Evolutionary conservation across 2,329 filamentous ascomycete genomes (phyloP).

Genomic region (Scolecobasidium constrictum): DNA sequence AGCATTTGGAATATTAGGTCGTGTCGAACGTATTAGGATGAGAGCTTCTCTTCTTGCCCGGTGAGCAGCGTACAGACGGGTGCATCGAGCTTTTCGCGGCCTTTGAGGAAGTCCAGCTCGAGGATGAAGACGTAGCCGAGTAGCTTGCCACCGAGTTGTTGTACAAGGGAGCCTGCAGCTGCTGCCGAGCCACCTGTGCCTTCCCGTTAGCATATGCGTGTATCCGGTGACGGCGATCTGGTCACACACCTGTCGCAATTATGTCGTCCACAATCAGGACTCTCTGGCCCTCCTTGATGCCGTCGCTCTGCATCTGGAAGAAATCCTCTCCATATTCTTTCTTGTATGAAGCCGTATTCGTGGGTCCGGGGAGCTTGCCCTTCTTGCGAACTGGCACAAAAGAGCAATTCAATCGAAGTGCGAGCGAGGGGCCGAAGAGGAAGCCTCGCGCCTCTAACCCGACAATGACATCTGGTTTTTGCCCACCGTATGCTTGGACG

Average conservation of each 20-base stretch:
- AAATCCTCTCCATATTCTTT: constrained; percentile 95
- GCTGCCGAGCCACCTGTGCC: constrained; percentile 73
- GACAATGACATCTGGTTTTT: constrained; percentile 78
- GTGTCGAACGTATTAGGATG: too few species aligned
- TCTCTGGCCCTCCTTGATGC: constrained; percentile 74
- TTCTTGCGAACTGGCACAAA: constrained; percentile 93
- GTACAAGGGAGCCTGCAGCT: constrained; percentile 77
- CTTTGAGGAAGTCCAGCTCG: constrained; percentile 87
- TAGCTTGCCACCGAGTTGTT: constrained; percentile 74
- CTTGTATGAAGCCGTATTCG: constrained; percentile 72
- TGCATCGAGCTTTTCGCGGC: constrained; percentile 76
- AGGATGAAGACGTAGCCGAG: constrained; percentile 91
- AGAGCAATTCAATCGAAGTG: constrained; percentile 66
- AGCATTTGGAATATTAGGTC: too few species aligned
- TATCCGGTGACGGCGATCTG: background rate
- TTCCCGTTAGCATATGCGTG: constrained; percentile 9
- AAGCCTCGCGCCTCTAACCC: constrained; percentile 92
- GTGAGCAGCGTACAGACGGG: constrained; percentile 76
- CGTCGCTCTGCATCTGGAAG: constrained; percentile 90
- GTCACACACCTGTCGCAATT: constrained; percentile 79
- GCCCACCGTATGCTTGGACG: constrained; percentile 45
- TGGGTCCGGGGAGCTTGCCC: constrained; percentile 89
- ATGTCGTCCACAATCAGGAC: constrained; percentile 95
- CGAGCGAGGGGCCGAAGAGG: constrained; percentile 84
- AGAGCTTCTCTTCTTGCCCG: constrained; percentile 36